Evolutionary conservation across 2,329 filamentous ascomycete species (phyloP), one percentile per base, ranked within the genome.

Genomic region (Aphanoascus verrucosus): DNA sequence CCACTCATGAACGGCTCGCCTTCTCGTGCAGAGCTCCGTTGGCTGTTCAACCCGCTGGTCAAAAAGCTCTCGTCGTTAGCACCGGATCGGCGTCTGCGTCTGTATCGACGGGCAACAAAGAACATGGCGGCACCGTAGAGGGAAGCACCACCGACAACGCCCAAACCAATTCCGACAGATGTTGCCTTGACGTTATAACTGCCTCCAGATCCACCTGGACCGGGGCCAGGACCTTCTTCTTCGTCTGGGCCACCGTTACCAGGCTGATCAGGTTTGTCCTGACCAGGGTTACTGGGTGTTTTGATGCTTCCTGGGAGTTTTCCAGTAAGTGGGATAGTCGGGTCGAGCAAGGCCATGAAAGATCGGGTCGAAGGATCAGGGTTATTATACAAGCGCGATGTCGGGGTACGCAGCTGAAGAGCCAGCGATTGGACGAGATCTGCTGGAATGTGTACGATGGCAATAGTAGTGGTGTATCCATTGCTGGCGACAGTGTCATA

Each of bases 51-150:
- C 40, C 75, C 74, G 38, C 75, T 77, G 47, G 77, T 77, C 57
- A 91, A 72, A 44, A 88, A 94, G 76, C 82, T 88, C 50, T 84
- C 77, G 56, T 88, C 86, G 64, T 83, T 80, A 72, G 3, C 23
- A 28, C 94, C 87, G 49, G 81, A 75, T 66, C 85, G 80, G 71
- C 82, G 85, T 78, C 86, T 88, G 74, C 86, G 84, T 77, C 90
- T 88, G 78, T 95, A 95, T 56, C 90, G 81, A 57, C 89, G 84
- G 48, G 90, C 90, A 60, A 95, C 82, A 64, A 93, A 83, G 74
- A 95, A 91, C 90, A 96, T 95, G 67, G 88, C 89, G 11, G 86
- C 87, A 64, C 89, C 90, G 61, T 95, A 95, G n/a, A 88, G 83
- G 49, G 84, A 85, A 41, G 87, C 88, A 64, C 89, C 83, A 42